Evolutionary conservation across 768 basidiomycete genomes (phyloP), one percentile per base, ranked within the genome.

Genomic region (Pleurotus eryngii): DNA sequence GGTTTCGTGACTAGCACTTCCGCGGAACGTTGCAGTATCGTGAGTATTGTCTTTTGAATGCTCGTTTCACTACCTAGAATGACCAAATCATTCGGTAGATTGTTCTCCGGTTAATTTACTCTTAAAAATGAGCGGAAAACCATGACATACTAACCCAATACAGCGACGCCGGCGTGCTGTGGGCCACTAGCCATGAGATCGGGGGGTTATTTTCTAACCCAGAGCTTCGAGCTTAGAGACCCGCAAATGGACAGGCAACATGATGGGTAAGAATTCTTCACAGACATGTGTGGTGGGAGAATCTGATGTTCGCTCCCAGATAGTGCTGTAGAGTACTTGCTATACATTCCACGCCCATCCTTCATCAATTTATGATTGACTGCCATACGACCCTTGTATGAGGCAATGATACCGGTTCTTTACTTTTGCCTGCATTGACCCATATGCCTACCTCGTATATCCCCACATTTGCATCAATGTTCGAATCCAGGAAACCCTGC

Each of bases 401-500:
- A 12, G 81, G 82, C 1, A 80, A 83, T 46, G 60, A 65, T 14
- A 71, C 76, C n/a, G 62, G 65, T 12, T 67, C 67, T 6, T 66
- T 65, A 4, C 62, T 63, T 2, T 58, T 65, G 4, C 63, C 62
- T 20, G 5, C 18, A 22, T 42, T 39, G 1, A 83, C 76, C 47
- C 59, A 71, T 56, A 87, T 77, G 0, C 72, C 83, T 2, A 87
- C 72, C 61, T 87, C 85, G 56, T 76, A 81, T 1, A 86, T 76
- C 30, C 30, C 30, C 30, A 35, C 30, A 3, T 79, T 77, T 6
- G 70, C 56, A 0, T 70, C 71, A 6, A 60, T 60, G 15, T 56
- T 49, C 26, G 49, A 50, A 50, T 76, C 50, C 63, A 77, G 71
- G 9, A 42, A 49, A 9, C 50, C 42, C 53, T 83, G 76, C 11